A percentile compares a stretch with the other conserved stretches of the same genome.
Evolutionary conservation across 2,329 filamentous ascomycete species (phyloP).

Genomic region (Hortaea sp.): DNA sequence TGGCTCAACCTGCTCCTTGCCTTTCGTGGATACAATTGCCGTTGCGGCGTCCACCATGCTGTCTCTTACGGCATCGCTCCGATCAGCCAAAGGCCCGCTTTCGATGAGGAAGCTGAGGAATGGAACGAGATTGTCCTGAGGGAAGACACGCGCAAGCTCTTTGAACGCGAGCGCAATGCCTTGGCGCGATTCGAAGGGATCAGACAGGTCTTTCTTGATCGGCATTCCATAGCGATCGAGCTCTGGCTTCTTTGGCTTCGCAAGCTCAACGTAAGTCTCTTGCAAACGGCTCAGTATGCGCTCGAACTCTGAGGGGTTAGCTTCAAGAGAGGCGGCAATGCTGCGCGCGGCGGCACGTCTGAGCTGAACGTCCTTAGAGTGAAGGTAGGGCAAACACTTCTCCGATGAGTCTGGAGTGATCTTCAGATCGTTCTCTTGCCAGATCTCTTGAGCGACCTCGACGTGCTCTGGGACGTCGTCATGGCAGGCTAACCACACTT

Average conservation of each 20-base stretch:
- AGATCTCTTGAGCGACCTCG: constrained; percentile 75
- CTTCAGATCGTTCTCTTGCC: constrained; percentile 83
- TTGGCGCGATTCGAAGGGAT: constrained; percentile 85
- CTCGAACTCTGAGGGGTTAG: constrained; percentile 50
- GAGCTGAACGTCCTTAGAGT: constrained; percentile 70
- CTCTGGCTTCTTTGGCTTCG: constrained; percentile 72
- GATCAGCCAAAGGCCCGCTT: constrained; percentile 76
- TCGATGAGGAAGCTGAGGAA: constrained; percentile 83
- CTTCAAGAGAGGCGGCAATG: constrained; percentile 61
- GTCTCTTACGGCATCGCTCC: constrained; percentile 62
- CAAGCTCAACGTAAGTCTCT: constrained; percentile 63
- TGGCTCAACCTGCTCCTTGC: constrained; percentile 71
- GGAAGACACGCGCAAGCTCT: constrained; percentile 64
- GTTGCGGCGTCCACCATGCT: constrained; percentile 91
- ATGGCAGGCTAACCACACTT: constrained; percentile 89
- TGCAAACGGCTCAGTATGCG: constrained; percentile 57
- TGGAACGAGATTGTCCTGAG: constrained; percentile 57
- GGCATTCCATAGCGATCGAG: constrained; percentile 93
- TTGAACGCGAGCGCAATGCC: constrained; percentile 82
- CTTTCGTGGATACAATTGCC: constrained; percentile 68
- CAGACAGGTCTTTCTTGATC: constrained; percentile 73
- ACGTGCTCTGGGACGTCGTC: constrained; percentile 83
- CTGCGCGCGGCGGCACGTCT: constrained; percentile 74
- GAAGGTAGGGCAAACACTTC: constrained; percentile 63
- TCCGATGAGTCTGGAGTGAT: constrained; percentile 53